Base-by-base conservation (phyloP, 148 eudicot species). In the Camellia japonica region DNA sequence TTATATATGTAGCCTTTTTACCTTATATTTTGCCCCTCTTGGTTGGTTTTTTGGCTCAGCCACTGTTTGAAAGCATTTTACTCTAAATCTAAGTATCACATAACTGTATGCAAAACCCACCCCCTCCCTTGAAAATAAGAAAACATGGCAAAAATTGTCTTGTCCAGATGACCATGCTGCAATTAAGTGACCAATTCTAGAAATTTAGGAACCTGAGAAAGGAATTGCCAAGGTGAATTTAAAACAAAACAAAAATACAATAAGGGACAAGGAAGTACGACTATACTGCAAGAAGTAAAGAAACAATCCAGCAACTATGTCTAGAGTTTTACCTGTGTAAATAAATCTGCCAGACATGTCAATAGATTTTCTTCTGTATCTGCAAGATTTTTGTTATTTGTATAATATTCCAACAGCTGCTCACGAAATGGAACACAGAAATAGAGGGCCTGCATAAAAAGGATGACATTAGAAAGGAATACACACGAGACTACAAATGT, bases 401-500 rank as follows among this genome's bases (percentile, higher is more conserved):
- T 76, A 84, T 89, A 92, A 79, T 90, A 94, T 75, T 94, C 98
- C 68, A 94, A 81, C 76, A 94, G 85, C 78, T 94, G 94, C 74
- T 92, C 96, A 55, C 98, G 96, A 79, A 94, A 94, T 49, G 98
- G 91, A 81, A 94, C 96, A 81, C 98, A 94, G 70, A 94, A 94
- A 83, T 90, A 94, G 7, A 94, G 91, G 68, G 98, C 96, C 98
- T 94, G 94, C 87, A 89, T 0, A 75, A 49, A 38, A 66, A 49
- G 38, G 38, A 30, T 30, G 38, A 30, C 38, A 30, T 30, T 30
- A 30, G 38, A 30, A 59, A 55, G 58, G 16, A 38, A 62, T 46
- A 15, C 4, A 23, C 14, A 30, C 38, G 51, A 62, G 71, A 30
- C 38, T 30, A 30, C 30, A 47, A 3, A 77, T 41, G 7, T 41